A percentile compares a stretch with the other conserved stretches of the same genome.
Conservation (phyloP, 441 rosid species). For the Gossypium davidsonii region DNA sequence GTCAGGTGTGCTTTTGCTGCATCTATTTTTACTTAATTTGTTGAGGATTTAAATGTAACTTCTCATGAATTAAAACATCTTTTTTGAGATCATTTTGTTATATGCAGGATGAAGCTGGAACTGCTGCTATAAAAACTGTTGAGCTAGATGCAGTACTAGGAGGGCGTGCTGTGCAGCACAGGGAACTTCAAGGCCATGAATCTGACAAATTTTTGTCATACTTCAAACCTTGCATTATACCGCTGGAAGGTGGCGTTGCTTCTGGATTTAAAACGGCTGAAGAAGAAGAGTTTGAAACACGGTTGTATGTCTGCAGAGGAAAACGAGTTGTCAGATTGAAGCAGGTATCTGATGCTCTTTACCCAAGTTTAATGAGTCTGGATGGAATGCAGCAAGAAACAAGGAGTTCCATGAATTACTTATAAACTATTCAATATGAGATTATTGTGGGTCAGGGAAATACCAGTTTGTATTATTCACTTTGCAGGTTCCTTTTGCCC, state of each 20-base stretch:
- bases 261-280: slow-evolving; percentile 83
- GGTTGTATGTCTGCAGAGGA: slow-evolving; percentile 83
- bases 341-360: slow-evolving; percentile 53
- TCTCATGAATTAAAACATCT: not conserved
- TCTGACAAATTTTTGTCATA: slow-evolving; percentile 93
- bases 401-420: slow-evolving; percentile 10
- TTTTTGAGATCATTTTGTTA: not conserved
- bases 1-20: slow-evolving; percentile 56
- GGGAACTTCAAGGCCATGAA: slow-evolving; percentile 96
- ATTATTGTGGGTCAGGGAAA: slow-evolving; percentile 15
- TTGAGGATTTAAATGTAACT: not conserved
- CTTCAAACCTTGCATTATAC: slow-evolving; percentile 94
- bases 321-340: slow-evolving; percentile 83
- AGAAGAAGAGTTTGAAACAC: slow-evolving; percentile 80
- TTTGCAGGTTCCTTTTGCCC: slow-evolving; percentile 81
- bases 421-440: slow-evolving; percentile 9
- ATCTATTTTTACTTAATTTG: not conserved
- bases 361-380: not conserved
- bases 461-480: slow-evolving; percentile 20
- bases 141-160: slow-evolving; percentile 97
- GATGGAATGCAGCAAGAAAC: not conserved
- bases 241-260: slow-evolving; percentile 94
- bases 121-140: slow-evolving; percentile 92
- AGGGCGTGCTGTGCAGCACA: slow-evolving; percentile 96
- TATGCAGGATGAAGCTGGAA: slow-evolving; percentile 89